phyloP scores from a whole-genome alignment of 208 protist genomes.

The Naegleria lovaniensis region DNA sequence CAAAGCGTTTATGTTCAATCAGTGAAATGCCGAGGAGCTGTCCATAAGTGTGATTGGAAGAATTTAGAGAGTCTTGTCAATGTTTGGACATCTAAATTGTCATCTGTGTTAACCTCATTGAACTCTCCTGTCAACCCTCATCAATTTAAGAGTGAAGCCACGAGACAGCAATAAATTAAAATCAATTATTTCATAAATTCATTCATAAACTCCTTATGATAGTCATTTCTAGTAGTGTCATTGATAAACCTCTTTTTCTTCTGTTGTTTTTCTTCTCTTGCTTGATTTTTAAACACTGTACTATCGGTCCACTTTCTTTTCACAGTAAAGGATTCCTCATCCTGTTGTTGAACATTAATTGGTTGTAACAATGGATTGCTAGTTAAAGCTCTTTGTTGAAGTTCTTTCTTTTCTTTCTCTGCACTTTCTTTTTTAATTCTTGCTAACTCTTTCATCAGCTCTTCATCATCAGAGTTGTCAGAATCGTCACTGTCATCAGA shows the following conservation, averaged over 20 bases:
- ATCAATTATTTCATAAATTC: slow-evolving; percentile 38
- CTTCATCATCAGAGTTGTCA: slow-evolving; percentile 33
- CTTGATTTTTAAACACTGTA: slow-evolving; percentile 39
- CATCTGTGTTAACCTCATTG: neutral
- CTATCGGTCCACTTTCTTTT: slow-evolving; percentile 43
- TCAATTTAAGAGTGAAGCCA: neutral
- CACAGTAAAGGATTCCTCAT: neutral
- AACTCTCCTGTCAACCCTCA: neutral
- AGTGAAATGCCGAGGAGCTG: neutral
- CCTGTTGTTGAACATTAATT: slow-evolving; percentile 4
- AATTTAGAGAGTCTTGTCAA: neutral
- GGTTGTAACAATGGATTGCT: slow-evolving; percentile 7
- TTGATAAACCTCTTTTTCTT: slow-evolving; percentile 41
- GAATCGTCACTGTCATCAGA: slow-evolving; percentile 15
- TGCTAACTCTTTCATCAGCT: slow-evolving; percentile 32
- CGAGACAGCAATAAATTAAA: neutral
- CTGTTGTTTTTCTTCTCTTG: slow-evolving; percentile 28
- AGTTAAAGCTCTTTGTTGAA: slow-evolving; percentile 21
- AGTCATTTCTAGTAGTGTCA: slow-evolving; percentile 37
- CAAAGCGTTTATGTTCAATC: neutral
- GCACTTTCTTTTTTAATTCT: slow-evolving; percentile 35
- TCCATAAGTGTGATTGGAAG: neutral
- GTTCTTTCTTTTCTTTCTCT: neutral
- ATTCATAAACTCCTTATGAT: slow-evolving; percentile 37
- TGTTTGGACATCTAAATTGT: neutral